Evolutionary conservation across 805 yeast genomes (phyloP), one percentile per base, ranked within the genome.

Genomic region (Candida piceae): DNA sequence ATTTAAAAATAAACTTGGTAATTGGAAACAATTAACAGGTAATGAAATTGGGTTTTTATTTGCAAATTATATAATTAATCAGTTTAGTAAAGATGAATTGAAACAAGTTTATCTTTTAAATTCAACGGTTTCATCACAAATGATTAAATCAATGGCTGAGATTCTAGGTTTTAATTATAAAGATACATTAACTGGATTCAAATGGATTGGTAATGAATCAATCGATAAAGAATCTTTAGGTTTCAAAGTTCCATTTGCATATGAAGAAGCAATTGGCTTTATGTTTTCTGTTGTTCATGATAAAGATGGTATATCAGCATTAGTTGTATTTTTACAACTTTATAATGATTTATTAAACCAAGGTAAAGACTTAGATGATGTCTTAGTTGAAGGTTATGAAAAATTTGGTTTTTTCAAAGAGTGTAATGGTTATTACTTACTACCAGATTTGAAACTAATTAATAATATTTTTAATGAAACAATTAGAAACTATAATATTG

Each of bases 141-240:
- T 88, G 68, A 66, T 89, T 32, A 63, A 65, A 8, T 64, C 79
- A 3, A 76, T 88, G 78, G 93, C 96, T 1, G 57, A 67, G 4
- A 54, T 52, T 4, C 67, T 74, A 31, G 80, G 81, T 0, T 80
- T 82, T 53, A 66, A 74, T 31, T 84, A 71, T 58, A 70, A 66
- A 29, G 97, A 93, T 44, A 90, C 97, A 0, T 68, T 90, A 39
- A 90, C 97, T 1, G 98, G 98, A 1, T 90, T 90, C 67, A 90
- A 90, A 62, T 90, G 98, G 98, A 81, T 90, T 25, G 98, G 97
- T 4, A 90, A 90, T 55, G 74, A 77, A 45, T 93, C 96, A 2
- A 76, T 82, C 24, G 84, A 80, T 7, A 64, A 85, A 33, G 87
- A 83, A 45, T 43, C 53, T 0, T 56, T 72, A 30, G 95, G 95